A percentile compares a stretch with the other conserved stretches of the same genome.
Conservation (phyloP, 148 eudicot genomes). For the Camellia lanceoleosa region DNA sequence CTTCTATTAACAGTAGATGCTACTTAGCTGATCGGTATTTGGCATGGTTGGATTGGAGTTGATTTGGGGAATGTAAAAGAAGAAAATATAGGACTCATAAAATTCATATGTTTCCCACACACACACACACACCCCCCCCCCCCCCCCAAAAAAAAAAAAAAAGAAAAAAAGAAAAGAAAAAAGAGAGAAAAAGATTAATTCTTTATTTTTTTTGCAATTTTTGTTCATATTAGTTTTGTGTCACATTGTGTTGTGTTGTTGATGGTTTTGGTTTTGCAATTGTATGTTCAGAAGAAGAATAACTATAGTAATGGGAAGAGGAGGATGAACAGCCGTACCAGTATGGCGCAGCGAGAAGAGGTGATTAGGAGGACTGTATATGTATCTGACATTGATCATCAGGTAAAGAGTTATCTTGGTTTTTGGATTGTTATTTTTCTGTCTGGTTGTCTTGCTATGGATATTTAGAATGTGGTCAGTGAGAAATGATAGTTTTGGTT, state of each 20-base stretch:
- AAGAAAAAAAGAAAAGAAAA: no score
- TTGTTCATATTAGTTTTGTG: background rate
- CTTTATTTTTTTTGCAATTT: background rate
- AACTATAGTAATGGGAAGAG: slow-evolving; percentile 53
- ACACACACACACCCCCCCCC: no score
- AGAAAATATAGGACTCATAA: background rate
- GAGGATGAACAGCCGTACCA: slow-evolving; percentile 73
- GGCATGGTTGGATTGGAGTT: background rate
- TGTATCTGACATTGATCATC: slow-evolving; percentile 96
- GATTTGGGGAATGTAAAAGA: background rate
- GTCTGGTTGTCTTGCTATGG: slow-evolving; percentile 6
- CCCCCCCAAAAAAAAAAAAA: no score
- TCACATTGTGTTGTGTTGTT: background rate
- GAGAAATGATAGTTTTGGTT: background rate
- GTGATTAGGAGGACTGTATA: slow-evolving; percentile 83
- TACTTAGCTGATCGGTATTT: background rate
- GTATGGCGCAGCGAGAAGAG: slow-evolving; percentile 86
- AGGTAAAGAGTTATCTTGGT: slow-evolving; percentile 37
- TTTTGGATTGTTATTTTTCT: background rate
- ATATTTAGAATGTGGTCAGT: background rate
- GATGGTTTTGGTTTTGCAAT: slow-evolving; percentile 13
- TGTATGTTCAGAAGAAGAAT: slow-evolving; percentile 52
- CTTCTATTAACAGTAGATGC: background rate
- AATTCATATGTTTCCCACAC: background rate
- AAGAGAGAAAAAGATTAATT: background rate